These are phyloP conservation scores for Exserohilum turcica DNA, from an alignment of 2,329 filamentous ascomycete genomes.

Conservation along the genomic window DNA sequence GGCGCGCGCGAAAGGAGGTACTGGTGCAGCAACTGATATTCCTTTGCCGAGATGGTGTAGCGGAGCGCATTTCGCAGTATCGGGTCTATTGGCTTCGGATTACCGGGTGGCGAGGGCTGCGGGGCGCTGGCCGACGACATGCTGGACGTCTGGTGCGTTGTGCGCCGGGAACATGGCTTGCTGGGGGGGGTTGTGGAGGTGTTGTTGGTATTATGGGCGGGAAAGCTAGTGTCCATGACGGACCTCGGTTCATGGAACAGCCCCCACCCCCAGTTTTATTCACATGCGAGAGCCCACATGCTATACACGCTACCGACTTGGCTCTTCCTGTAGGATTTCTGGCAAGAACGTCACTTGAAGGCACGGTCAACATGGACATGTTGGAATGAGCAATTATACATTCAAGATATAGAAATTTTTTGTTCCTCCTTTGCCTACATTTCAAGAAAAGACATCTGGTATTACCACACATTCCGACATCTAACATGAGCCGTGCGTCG, in stretches of 20 bases:
- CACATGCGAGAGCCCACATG: constrained; percentile 6
- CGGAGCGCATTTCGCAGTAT: constrained; percentile 83
- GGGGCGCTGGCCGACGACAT: constrained; percentile 45
- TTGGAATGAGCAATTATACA: too few species aligned
- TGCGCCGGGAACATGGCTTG: constrained; percentile 22
- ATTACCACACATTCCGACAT: neutral
- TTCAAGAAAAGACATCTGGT: neutral
- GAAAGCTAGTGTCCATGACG: constrained; percentile 13
- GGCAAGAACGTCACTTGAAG: neutral
- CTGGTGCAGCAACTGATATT: constrained; percentile 84
- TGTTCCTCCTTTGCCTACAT: neutral
- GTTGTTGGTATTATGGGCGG: constrained; percentile 8
- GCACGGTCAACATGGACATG: neutral
- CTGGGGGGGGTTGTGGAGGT: constrained; percentile 13
- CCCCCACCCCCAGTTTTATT: constrained; percentile 1
- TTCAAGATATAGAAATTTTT: neutral
- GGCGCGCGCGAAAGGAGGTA: constrained; percentile 77
- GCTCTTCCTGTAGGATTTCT: neutral
- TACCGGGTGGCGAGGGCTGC: constrained; percentile 34
- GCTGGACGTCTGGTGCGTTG: constrained; percentile 12
- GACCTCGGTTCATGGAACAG: constrained; percentile 12
- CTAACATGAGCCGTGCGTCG: neutral
- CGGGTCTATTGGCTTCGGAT: constrained; percentile 60
- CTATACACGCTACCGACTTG: neutral
- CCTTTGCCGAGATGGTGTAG: constrained; percentile 80